Conservation (phyloP, 306 rosid genomes). For the Trifolium repens region DNA sequence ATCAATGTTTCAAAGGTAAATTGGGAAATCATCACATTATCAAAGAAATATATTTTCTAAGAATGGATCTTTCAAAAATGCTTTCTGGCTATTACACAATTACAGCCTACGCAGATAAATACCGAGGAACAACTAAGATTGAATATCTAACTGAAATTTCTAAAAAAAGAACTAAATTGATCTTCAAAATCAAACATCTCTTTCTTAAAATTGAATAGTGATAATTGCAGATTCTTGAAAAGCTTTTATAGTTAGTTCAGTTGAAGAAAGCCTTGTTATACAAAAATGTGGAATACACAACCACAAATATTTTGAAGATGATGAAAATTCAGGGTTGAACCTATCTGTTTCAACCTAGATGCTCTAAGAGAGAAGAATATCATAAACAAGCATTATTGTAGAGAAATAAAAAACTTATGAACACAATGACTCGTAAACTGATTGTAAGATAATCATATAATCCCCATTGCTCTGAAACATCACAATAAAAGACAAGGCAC, state of each 20-base stretch:
- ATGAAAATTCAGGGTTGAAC: constrained; percentile 28
- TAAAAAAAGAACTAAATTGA: not conserved
- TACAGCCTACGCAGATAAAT: constrained; percentile 28
- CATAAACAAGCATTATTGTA: constrained; percentile 16
- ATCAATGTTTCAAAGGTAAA: constrained; percentile 31
- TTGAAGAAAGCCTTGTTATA: constrained; percentile 33
- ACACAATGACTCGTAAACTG: not conserved
- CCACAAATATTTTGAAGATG: constrained; percentile 4
- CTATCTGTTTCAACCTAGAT: constrained; percentile 21
- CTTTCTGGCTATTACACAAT: constrained; percentile 17
- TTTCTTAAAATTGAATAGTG: constrained; percentile 19
- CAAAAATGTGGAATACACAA: not conserved
- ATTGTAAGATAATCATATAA: constrained; percentile 35
- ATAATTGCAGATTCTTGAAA: constrained; percentile 8
- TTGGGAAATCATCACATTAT: constrained; percentile 32
- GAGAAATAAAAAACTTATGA: constrained; percentile 8
- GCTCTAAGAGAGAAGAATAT: constrained; percentile 20
- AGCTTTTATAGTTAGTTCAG: constrained; percentile 8
- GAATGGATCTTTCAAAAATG: constrained; percentile 1
- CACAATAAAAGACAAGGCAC: constrained; percentile 8
- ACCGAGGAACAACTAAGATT: constrained; percentile 11
- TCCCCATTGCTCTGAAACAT: constrained; percentile 9
- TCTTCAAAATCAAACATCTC: constrained; percentile 26
- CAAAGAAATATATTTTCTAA: not conserved
- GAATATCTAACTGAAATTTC: constrained; percentile 21